These are phyloP conservation scores for Fusarium scirpi DNA, from an alignment of 2,329 filamentous ascomycete genomes.

Conservation along the genomic window DNA sequence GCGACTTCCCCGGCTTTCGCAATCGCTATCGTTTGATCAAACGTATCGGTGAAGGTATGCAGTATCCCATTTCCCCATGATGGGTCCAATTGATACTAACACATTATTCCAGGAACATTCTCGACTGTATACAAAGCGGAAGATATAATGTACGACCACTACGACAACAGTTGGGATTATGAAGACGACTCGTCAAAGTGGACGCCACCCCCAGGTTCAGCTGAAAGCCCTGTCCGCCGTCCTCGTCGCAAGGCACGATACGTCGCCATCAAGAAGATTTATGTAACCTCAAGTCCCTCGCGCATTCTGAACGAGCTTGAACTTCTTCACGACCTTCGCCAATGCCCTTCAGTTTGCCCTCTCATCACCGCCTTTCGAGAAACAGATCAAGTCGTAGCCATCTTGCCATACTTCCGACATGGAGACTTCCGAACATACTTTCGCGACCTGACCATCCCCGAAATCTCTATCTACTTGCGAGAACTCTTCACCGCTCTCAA, in stretches of 20 bases:
- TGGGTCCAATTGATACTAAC: constrained; percentile 15
- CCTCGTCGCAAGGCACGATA: constrained; percentile 68
- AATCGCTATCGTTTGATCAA: constrained; percentile 91
- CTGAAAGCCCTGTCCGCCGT: constrained; percentile 52
- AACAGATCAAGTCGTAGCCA: constrained; percentile 93
- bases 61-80: background rate
- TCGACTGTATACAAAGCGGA: constrained; percentile 99
- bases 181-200: constrained; percentile 75
- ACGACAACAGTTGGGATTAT: constrained; percentile 88
- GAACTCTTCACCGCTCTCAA: constrained; percentile 87
- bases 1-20: constrained; percentile 85
- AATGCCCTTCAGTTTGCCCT: constrained; percentile 88
- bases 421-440: constrained; percentile 96
- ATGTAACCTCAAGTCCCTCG: constrained; percentile 93
- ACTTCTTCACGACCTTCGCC: constrained; percentile 85
- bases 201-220: constrained; percentile 74
- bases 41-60: constrained; percentile 90
- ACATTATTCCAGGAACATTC: constrained; percentile 81
- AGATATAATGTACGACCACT: constrained; percentile 85
- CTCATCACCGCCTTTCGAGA: constrained; percentile 97
- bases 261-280: constrained; percentile 99
- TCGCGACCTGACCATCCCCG: constrained; percentile 84
- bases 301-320: constrained; percentile 98
- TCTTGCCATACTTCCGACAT: constrained; percentile 95
- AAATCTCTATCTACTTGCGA: constrained; percentile 90